Evolutionary conservation across 345 rosid species (phyloP), one percentile per base, ranked within the genome.

Genomic region (Stellera chamaejasme): DNA sequence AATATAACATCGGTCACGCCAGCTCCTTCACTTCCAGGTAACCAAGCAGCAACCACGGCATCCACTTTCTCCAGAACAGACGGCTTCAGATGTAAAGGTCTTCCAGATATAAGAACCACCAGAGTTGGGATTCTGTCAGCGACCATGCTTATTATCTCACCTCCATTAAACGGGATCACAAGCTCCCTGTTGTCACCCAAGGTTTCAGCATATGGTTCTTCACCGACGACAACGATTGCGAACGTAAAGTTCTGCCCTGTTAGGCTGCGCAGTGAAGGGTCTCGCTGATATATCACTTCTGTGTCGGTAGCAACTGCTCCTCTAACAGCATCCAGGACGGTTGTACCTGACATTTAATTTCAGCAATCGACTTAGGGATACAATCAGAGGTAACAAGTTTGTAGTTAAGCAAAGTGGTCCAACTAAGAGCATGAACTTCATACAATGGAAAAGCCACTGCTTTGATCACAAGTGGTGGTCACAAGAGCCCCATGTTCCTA

Each of bases 21-120:
- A 43, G 61, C 67, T 39, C 84, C 96, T 69, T 91, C 95, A 0
- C 69, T 83, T 72, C 96, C 98, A 10, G 95, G 96, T 51, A 88
- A 52, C 98, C 98, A 88, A 45, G 98, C 96, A 45, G 90, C 95
- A 15, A 88, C 73, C n/a, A 88, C 36, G 36, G 84, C 87, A 51
- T 83, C 82, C 2, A 72, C 59, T 70, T 85, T 82, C 55, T 76
- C 87, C 69, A 82, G 63, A 45, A 85, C 51, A 27, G n/a, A 14
- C n/a, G 78, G 76, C 44, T 85, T 85, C 15, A 88, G 11, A 62
- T 79, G 82, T 63, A 83, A 27, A 28, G 96, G 98, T 54, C 95
- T 80, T 70, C 95, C 98, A 6, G 90, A 70, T 56, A 91, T 59
- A 66, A 88, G 43, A 56, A 91, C 69, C 45, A 58, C 78, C 59